phyloP scores from a whole-genome alignment of 148 eudicot species.

The Agrostemma githago region DNA sequence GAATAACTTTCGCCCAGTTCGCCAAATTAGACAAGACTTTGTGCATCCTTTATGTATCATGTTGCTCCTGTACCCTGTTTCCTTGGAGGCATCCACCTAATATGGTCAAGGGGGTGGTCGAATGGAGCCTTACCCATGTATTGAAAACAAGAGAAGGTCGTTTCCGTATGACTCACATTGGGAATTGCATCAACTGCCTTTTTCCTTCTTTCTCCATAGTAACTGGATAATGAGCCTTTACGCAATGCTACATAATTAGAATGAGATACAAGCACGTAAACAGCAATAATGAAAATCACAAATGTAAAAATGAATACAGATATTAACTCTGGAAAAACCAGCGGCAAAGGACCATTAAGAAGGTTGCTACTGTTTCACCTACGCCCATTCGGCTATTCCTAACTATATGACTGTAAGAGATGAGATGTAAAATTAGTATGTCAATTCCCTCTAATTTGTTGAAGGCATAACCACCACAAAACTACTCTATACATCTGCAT shows the following conservation, averaged over 20 bases:
- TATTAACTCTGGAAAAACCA: slow-evolving; percentile 1
- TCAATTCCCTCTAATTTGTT: background rate
- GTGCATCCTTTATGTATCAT: background rate
- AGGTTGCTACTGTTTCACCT: background rate
- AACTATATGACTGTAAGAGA: background rate
- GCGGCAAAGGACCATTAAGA: background rate
- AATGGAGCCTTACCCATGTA: background rate
- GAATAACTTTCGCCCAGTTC: background rate
- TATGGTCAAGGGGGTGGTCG: background rate
- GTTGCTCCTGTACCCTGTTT: background rate
- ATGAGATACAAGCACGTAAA: background rate
- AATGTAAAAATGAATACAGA: background rate
- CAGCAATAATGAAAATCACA: background rate
- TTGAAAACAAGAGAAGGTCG: no score
- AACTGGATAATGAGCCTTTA: background rate
- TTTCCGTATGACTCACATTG: no score
- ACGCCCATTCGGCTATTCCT: background rate
- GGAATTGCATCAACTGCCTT: no score
- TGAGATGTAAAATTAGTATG: background rate
- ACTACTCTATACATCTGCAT: background rate
- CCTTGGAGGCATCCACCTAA: background rate
- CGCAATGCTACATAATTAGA: background rate
- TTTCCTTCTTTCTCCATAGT: no score
- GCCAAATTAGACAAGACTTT: background rate
- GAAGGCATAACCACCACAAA: background rate